Conservation (phyloP, 2,329 filamentous ascomycete species). For the Talaromyces sp. region DNA sequence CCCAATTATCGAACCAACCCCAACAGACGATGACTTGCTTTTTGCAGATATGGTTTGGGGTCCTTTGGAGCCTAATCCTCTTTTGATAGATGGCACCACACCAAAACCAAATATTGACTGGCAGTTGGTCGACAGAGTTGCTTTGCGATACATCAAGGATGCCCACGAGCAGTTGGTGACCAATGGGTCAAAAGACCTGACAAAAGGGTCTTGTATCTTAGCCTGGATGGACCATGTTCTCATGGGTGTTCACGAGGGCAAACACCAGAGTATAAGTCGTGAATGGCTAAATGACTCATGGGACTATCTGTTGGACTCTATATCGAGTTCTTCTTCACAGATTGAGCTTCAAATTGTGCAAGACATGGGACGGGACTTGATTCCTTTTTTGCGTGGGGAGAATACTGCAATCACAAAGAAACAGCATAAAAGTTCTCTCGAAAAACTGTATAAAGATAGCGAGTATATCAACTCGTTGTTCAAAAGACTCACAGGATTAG, state of each 20-base stretch:
- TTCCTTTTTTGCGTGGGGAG: background rate
- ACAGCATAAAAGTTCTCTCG: background rate
- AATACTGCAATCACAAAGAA: background rate
- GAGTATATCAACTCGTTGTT: background rate
- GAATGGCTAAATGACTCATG: background rate
- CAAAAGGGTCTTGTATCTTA: background rate
- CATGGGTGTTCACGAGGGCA: background rate
- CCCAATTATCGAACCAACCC: background rate
- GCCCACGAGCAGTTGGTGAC: background rate
- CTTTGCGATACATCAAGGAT: background rate
- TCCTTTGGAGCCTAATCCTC: background rate
- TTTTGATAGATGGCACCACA: background rate
- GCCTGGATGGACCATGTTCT: background rate
- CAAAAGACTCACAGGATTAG: constrained; percentile 18
- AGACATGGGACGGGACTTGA: background rate
- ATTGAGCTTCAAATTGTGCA: background rate
- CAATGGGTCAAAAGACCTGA: background rate
- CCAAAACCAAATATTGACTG: background rate
- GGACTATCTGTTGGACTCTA: background rate
- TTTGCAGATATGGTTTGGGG: background rate
- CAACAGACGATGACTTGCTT: background rate
- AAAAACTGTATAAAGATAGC: background rate
- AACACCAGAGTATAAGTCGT: background rate
- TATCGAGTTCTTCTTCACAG: background rate
- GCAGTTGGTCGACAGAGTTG: background rate